Percentiles rank a stretch among this genome's conserved stretches.
These are phyloP conservation scores for Saccharomycopsis sp. DNA, from an alignment of 805 yeast genomes.

Conservation along the genomic window DNA sequence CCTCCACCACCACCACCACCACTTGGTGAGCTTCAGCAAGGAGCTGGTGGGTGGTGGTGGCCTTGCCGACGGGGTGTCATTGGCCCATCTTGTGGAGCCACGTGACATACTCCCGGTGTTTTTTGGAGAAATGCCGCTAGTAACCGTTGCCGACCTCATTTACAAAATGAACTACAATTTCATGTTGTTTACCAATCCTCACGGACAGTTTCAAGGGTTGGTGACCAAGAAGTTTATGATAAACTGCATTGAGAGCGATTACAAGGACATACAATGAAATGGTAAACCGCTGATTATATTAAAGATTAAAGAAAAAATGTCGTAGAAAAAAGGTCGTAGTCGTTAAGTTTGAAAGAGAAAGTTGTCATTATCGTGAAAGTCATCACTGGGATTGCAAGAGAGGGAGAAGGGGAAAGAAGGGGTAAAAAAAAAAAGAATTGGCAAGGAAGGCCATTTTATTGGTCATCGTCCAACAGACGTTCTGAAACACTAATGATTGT, in stretches of 20 bases:
- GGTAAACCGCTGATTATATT: no score
- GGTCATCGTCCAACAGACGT: no score
- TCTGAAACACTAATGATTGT: no score
- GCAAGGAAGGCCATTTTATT: no score
- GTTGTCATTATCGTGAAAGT: no score
- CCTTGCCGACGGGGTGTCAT: not conserved
- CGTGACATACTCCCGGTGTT: conserved; percentile 14
- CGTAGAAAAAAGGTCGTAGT: no score
- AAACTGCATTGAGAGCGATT: conserved; percentile 14
- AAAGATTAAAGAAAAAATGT: no score
- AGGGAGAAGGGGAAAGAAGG: no score
- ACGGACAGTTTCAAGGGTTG: conserved; percentile 19
- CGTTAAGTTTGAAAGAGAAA: no score
- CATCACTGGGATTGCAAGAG: no score
- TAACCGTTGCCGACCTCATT: conserved; percentile 26
- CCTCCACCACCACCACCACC: not conserved
- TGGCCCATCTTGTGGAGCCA: conserved; percentile 15
- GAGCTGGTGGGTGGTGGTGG: not conserved
- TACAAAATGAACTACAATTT: conserved; percentile 26
- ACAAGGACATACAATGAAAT: no score
- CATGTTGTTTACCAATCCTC: conserved; percentile 21
- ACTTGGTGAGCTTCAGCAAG: conserved; percentile 6
- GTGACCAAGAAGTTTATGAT: conserved; percentile 22
- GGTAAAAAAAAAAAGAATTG: no score
- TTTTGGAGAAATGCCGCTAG: conserved; percentile 21